Evolutionary conservation across 257 asterid species (phyloP).

Genomic region (Capsicum pubescens): DNA sequence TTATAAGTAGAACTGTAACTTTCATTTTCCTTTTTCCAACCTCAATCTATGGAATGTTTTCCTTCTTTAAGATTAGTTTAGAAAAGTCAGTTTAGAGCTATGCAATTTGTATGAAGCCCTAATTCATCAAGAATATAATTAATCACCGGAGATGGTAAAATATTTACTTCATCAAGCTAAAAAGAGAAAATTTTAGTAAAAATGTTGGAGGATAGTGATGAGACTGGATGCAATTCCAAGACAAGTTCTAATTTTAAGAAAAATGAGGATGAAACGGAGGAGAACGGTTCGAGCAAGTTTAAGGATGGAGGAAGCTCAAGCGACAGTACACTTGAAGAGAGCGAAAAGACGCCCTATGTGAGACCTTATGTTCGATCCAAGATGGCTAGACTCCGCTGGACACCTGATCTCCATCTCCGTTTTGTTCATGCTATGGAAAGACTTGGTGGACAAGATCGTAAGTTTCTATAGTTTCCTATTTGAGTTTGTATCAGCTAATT

Average conservation of each 20-base stretch:
- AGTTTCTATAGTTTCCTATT: constrained; percentile 32
- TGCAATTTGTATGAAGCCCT: constrained; percentile 16
- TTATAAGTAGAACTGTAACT: constrained; percentile 33
- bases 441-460: constrained; percentile 87
- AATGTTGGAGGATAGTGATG: constrained; percentile 53
- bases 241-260: constrained; percentile 42
- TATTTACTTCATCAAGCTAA: not conserved
- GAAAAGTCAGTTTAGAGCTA: not conserved
- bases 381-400: constrained; percentile 89
- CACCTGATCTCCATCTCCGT: constrained; percentile 81
- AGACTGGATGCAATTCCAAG: constrained; percentile 38
- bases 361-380: constrained; percentile 88
- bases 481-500: not conserved
- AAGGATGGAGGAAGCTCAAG: constrained; percentile 81
- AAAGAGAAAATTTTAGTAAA: not conserved
- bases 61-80: not conserved
- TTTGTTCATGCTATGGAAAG: constrained; percentile 74
- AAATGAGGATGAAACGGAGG: constrained; percentile 37
- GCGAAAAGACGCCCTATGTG: constrained; percentile 57
- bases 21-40: constrained; percentile 17
- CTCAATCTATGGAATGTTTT: not conserved
- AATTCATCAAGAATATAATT: not conserved
- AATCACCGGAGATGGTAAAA: not conserved
- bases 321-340: constrained; percentile 72
- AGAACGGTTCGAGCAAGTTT: not conserved